Conservation (phyloP, 805 yeast species). For the Candida schatavii region DNA sequence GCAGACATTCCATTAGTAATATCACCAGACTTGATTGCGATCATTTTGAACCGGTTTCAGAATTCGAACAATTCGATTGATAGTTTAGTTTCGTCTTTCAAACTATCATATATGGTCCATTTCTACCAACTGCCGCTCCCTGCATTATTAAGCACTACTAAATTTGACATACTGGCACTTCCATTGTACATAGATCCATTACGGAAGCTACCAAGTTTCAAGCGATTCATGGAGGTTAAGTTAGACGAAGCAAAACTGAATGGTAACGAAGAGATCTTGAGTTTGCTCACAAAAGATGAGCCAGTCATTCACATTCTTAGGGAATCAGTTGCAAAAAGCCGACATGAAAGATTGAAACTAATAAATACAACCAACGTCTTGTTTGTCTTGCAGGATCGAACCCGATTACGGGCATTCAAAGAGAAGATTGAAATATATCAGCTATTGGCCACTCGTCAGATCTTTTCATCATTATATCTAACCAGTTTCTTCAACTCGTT, state of each 20-base stretch:
- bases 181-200: constrained; percentile 21
- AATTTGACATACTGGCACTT: constrained; percentile 7
- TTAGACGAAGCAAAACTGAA: constrained; percentile 5
- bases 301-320: constrained; percentile 3
- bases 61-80: constrained; percentile 42
- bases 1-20: constrained; percentile 16
- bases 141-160: constrained; percentile 16
- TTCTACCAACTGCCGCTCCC: constrained; percentile 39
- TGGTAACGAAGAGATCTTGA: constrained; percentile 1
- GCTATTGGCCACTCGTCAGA: constrained; percentile 3
- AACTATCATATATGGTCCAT: constrained; percentile 36
- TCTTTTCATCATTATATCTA: constrained; percentile 4
- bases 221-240: constrained; percentile 27
- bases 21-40: constrained; percentile 21
- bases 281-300: constrained; percentile 11
- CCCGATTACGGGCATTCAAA: not conserved
- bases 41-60: constrained; percentile 32
- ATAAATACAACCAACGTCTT: constrained; percentile 25
- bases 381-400: constrained; percentile 12
- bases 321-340: constrained; percentile 14
- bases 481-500: not conserved
- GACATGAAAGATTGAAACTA: constrained; percentile 18
- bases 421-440: constrained; percentile 6
- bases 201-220: constrained; percentile 36
- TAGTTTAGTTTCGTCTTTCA: constrained; percentile 34